These are phyloP conservation scores for Escallonia rubra DNA, from an alignment of 129 eudicot species.

Conservation along the genomic window DNA sequence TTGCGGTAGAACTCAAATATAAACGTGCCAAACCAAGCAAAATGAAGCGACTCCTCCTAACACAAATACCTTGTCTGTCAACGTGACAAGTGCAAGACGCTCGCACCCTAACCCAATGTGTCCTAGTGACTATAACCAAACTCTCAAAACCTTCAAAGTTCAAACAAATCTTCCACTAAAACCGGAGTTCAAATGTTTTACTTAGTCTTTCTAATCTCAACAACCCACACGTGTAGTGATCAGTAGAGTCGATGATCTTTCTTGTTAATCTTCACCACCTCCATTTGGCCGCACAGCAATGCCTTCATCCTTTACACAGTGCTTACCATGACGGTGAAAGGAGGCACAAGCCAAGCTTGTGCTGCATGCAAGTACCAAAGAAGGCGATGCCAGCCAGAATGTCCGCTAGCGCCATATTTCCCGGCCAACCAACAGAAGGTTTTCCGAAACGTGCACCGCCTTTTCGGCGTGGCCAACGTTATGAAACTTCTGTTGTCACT, in stretches of 20 bases:
- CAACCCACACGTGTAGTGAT: conserved; percentile 14
- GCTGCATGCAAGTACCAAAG: conserved; percentile 90
- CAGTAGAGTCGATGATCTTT: too few relatives aligned
- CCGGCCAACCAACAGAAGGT: conserved; percentile 72
- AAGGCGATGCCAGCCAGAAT: conserved; percentile 62
- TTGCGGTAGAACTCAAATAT: too few relatives aligned
- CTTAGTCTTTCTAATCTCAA: conserved; percentile 7
- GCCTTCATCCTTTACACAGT: neutral
- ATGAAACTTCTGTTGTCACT: conserved; percentile 46
- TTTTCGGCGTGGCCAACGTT: conserved; percentile 69
- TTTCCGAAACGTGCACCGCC: conserved; percentile 61
- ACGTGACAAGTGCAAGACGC: too few relatives aligned
- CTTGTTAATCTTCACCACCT: neutral
- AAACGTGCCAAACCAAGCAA: too few relatives aligned
- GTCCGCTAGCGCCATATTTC: conserved; percentile 73
- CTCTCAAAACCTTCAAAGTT: neutral
- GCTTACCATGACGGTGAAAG: conserved; percentile 54
- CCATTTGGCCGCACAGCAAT: neutral
- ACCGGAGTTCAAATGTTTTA: neutral
- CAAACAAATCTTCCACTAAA: conserved; percentile 1
- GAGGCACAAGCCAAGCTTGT: conserved; percentile 80
- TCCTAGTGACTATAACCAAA: too few relatives aligned
- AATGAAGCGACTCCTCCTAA: too few relatives aligned
- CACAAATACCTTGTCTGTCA: too few relatives aligned
- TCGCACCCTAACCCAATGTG: too few relatives aligned